Evolutionary conservation across 1,139 yeast species (phyloP), one percentile per base, ranked within the genome.

Genomic region (Pichia sp.): DNA sequence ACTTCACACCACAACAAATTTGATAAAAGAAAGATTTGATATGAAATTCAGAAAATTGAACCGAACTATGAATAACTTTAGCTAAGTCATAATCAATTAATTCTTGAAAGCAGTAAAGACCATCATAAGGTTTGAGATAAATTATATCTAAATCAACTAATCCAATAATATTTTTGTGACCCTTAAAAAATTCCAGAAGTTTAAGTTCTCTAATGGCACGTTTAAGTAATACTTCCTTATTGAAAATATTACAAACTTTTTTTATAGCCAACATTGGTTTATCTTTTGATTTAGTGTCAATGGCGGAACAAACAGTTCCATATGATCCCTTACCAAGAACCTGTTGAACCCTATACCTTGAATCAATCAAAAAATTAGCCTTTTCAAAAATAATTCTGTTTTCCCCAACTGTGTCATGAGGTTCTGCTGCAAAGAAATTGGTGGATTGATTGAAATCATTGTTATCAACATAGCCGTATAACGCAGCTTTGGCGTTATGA

Each of bases 1-100:
- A 87, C 58, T 91, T 91, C 52, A 91, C 68, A 5, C 98, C 98
- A 59, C 95, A 88, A 42, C 91, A 70, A 15, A 87, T 86, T 66
- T 88, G 96, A 59, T 87, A 87, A 33, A 76, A 59, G 54, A 86
- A 83, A 48, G 77, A 74, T 55, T 80, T 82, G 31, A 86, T 78
- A 54, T 87, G 96, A 56, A 80, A 79, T 50, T 85, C 93, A n/a
- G 93, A 79, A 51, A 89, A 75, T 48, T 80, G 86, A 15, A 80
- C 82, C 1, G 80, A 67, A 2, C 89, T 81, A 53, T 82, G 84
- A 31, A 89, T 81, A 9, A 88, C 88, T 47, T 76, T 67, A 0
- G 89, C 80, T 50, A 89, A 68, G 58, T 88, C 96, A 54, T 75
- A 79, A 51, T 85, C 95, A 55, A 85, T 78, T 41, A 84, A 66